Base-by-base conservation (phyloP, 2,329 filamentous ascomycete genomes). In the Colletotrichum viniferum region DNA sequence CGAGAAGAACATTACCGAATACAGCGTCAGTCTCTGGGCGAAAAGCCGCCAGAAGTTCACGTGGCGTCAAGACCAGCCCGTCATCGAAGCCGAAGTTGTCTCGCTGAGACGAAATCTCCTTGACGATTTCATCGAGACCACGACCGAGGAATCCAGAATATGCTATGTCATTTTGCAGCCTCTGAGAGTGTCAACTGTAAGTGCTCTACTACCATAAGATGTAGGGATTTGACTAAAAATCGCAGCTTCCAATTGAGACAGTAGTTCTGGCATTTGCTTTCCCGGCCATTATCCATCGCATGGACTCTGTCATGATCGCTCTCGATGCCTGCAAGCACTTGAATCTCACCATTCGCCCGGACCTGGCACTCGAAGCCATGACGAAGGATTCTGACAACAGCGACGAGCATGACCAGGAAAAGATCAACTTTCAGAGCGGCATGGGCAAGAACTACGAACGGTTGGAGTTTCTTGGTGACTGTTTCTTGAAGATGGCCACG, bases 401-500 rank as follows among this genome's bases (percentile, higher is more conserved):
- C 0, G 94, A 94, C 9, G 95, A 98, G 48, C 90, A 95, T 76
- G 88, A 87, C 1, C 87, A 90, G 38, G 89, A 93, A 72, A 91
- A 94, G 52, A 84, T 95, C 68, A 94, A 96, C 78, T 92, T 96
- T 62, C 94, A 96, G 79, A 87, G 90, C 63, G 96, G 96, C 4
- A 98, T 98, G 95, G 95, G 96, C 2, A 93, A 93, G 52, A 98
- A 98, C 79, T 99, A 99, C 80, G 97, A 99, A 83, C 91, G 97
- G 14, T 89, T 98, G 0, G 97, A 99, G 80, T 98, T 98, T 75
- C 88, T 98, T 3, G 97, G 97, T 0, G 97, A 99, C 82, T 94
- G 94, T 38, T 98, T 98, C 80, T 88, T 99, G 74, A 99, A 99
- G 84, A 96, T 98, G 93, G 95, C 95, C 13, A 98, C 96, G 0